A percentile compares a stretch with the other conserved stretches of the same genome.
Conservation (phyloP, 371 early-diverging fungal genomes). For the Mortierella sp. region DNA sequence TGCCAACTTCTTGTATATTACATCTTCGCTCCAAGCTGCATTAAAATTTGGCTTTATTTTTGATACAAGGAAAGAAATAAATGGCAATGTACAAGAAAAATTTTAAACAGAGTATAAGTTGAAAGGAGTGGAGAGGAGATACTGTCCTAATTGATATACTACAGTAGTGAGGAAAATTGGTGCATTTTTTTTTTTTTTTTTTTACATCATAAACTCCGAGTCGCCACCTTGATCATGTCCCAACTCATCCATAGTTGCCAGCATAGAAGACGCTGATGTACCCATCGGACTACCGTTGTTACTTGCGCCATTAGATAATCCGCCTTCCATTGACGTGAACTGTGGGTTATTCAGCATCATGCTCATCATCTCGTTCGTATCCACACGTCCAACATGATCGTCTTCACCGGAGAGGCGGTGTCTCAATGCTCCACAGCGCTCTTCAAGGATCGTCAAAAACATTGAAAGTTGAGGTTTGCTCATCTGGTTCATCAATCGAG, state of each 20-base stretch:
- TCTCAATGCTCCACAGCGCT: constrained; percentile 52
- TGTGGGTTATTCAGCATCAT: constrained; percentile 42
- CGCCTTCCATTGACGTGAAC: constrained; percentile 36
- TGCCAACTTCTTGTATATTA: background rate
- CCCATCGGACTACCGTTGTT: background rate
- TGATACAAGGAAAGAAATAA: background rate
- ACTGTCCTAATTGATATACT: too few relatives aligned
- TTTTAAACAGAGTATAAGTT: background rate
- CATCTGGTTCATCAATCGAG: constrained; percentile 56
- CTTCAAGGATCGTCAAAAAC: constrained; percentile 55
- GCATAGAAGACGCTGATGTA: constrained; percentile 6
- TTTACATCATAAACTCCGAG: constrained; percentile 35
- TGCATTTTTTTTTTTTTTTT: constrained; percentile 11
- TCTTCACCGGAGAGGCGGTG: constrained; percentile 55
- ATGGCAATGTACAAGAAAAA: background rate
- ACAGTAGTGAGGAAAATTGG: background rate
- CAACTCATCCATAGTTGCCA: constrained; percentile 13
- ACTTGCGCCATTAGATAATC: constrained; percentile 3
- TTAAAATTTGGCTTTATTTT: background rate
- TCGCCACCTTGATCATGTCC: constrained; percentile 11
- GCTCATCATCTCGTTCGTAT: constrained; percentile 52
- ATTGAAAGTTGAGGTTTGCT: constrained; percentile 51
- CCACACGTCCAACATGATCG: constrained; percentile 36
- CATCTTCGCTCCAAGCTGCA: background rate
- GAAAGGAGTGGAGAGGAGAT: background rate